Evolutionary conservation across 306 rosid genomes (phyloP), one percentile per base, ranked within the genome.

Genomic region (Cyamopsis tetragonoloba): DNA sequence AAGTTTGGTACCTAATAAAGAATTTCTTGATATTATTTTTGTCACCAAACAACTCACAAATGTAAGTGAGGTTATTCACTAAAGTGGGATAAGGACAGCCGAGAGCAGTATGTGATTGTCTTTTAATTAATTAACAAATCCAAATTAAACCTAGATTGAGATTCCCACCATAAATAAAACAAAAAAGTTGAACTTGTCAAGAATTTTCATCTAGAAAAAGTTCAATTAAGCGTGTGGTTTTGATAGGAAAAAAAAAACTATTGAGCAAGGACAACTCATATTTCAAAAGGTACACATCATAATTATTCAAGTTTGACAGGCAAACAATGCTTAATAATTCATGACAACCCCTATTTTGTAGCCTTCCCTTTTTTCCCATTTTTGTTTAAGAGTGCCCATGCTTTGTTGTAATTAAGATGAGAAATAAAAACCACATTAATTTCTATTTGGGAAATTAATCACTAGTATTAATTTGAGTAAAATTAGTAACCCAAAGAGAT

Each of bases 291-390:
- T 63, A 68, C 66, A 7, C 20, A 50, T 55, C 61, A 79, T 79
- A 38, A 82, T 80, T 82, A 79, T 78, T 80, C 76, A 77, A 68
- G 67, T 69, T 83, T 71, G 72, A 81, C 76, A 64, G 73, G 73
- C 59, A 71, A 74, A 71, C 47, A 76, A 39, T 23, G 74, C 71
- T 47, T 54, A 74, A 63, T 70, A 72, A 57, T 77, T 75, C 73
- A 56, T 54, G 75, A 70, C 63, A 78, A 81, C 44, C 68, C 77
- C 78, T 11, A 43, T 50, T 75, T 35, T 72, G 39, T 72, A 85
- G 79, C 22, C 56, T 64, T 61, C 56, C 47, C 62, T 70, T 78
- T 70, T 78, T 62, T 63, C 11, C 65, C 65, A 63, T 73, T 62
- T 66, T 79, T 17, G 73, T 46, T 59, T 58, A 67, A 59, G 10